These are phyloP conservation scores for Teratosphaeria pseudoeucalypti DNA, from an alignment of 2,329 filamentous ascomycete genomes.

Conservation along the genomic window DNA sequence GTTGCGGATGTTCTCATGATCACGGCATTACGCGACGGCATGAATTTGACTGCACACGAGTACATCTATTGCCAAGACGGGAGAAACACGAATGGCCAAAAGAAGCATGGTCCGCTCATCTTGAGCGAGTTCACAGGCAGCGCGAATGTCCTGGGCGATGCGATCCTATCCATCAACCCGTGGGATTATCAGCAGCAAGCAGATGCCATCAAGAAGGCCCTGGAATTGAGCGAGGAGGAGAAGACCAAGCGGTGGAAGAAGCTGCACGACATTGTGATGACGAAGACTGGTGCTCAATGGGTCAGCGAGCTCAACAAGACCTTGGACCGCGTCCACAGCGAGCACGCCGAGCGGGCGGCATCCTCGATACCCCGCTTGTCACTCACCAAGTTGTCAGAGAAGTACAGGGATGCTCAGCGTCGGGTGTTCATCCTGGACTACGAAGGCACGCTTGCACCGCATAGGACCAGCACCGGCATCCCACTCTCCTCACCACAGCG, in stretches of 20 bases:
- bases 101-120: slow-evolving; percentile 81
- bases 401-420: slow-evolving; percentile 56
- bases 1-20: slow-evolving; percentile 90
- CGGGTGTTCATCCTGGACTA: slow-evolving; percentile 88
- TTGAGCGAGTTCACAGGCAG: slow-evolving; percentile 93
- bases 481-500: slow-evolving; percentile 79
- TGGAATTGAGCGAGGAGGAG: slow-evolving; percentile 70
- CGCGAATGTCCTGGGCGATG: slow-evolving; percentile 69
- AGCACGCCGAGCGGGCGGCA: slow-evolving; percentile 75
- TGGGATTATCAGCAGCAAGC: slow-evolving; percentile 90
- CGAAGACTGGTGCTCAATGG: slow-evolving; percentile 80
- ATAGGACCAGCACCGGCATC: slow-evolving; percentile 73
- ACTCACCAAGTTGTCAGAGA: slow-evolving; percentile 49
- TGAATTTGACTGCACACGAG: slow-evolving; percentile 94
- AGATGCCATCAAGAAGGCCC: slow-evolving; percentile 69
- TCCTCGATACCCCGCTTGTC: slow-evolving; percentile 79
- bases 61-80: slow-evolving; percentile 91
- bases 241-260: slow-evolving; percentile 64
- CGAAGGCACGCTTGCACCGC: slow-evolving; percentile 82
- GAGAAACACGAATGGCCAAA: slow-evolving; percentile 50
- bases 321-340: slow-evolving; percentile 66
- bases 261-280: slow-evolving; percentile 61
- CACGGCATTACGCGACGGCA: slow-evolving; percentile 87
- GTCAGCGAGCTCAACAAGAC: slow-evolving; percentile 62
- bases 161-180: slow-evolving; percentile 79